Evolutionary conservation across 257 asterid genomes (phyloP).

Genomic region (Ajuga chamaepitys): DNA sequence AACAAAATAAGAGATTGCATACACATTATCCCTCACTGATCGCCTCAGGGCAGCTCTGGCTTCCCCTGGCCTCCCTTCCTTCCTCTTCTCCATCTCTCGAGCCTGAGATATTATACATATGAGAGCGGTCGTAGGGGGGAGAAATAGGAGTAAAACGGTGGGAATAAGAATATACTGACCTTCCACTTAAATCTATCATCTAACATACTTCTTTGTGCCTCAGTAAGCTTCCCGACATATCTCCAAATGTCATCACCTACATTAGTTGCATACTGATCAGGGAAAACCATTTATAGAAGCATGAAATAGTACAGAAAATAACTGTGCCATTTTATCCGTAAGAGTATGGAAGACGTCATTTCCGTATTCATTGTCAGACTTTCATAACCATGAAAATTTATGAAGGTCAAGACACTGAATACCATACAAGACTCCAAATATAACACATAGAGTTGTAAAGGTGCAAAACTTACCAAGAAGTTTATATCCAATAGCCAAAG

Average conservation of each 20-base stretch:
- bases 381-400: not conserved
- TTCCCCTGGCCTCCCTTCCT: conserved; percentile 96
- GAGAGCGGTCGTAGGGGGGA: not conserved
- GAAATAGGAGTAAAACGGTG: not conserved
- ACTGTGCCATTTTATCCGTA: not conserved
- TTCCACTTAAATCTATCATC: conserved; percentile 99
- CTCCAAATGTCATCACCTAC: conserved; percentile 98
- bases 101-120: conserved; percentile 44
- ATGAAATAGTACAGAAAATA: not conserved
- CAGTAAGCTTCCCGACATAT: conserved; percentile 90
- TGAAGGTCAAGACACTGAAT: not conserved
- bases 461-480: conserved; percentile 70
- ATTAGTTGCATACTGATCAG: conserved; percentile 7
- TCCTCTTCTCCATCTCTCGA: conserved; percentile 95
- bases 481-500: conserved; percentile 92
- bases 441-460: not conserved
- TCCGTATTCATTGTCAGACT: not conserved
- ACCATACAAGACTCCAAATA: not conserved
- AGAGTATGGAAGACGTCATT: not conserved
- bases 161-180: conserved; percentile 35
- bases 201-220: conserved; percentile 97
- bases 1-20: conserved; percentile 12
- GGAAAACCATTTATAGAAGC: not conserved
- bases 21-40: conserved; percentile 96
- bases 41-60: conserved; percentile 92